phyloP scores from a whole-genome alignment of 2,329 filamentous ascomycete genomes.

The Eutypella sp. region DNA sequence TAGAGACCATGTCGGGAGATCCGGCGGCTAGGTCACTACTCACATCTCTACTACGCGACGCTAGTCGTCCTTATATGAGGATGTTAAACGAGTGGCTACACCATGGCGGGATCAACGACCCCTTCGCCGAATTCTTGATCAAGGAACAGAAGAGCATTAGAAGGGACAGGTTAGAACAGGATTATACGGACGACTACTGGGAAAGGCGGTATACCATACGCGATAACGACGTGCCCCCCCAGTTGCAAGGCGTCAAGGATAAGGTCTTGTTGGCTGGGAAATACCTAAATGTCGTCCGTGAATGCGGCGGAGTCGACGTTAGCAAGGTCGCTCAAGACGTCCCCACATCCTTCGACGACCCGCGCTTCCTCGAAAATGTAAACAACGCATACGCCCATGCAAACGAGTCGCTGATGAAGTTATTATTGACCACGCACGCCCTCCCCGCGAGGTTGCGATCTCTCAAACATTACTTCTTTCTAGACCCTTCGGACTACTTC shows the following conservation, averaged over 20 bases:
- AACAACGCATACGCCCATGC: slow-evolving; percentile 92
- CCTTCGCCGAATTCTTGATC: slow-evolving; percentile 88
- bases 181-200: slow-evolving; percentile 99
- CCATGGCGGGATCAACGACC: slow-evolving; percentile 90
- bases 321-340: slow-evolving; percentile 83
- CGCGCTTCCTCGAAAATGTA: slow-evolving; percentile 89
- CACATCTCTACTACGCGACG: slow-evolving; percentile 76
- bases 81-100: slow-evolving; percentile 99
- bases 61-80: slow-evolving; percentile 90
- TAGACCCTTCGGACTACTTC: slow-evolving; percentile 96
- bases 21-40: slow-evolving; percentile 79
- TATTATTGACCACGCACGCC: slow-evolving; percentile 88
- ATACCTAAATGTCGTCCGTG: slow-evolving; percentile 94
- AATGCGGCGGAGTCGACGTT: slow-evolving; percentile 93
- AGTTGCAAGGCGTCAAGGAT: slow-evolving; percentile 84
- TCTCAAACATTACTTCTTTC: slow-evolving; percentile 98
- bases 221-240: slow-evolving; percentile 84
- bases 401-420: slow-evolving; percentile 85
- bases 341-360: slow-evolving; percentile 89
- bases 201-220: slow-evolving; percentile 94
- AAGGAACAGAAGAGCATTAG: slow-evolving; percentile 95
- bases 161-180: slow-evolving; percentile 83
- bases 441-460: slow-evolving; percentile 82
- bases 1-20: slow-evolving; percentile 90
- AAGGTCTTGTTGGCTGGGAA: slow-evolving; percentile 95